Percentiles rank a stretch among this genome's conserved stretches.
Evolutionary conservation across 2,329 filamentous ascomycete genomes (phyloP).

Genomic region (Ophiobolus disseminans): DNA sequence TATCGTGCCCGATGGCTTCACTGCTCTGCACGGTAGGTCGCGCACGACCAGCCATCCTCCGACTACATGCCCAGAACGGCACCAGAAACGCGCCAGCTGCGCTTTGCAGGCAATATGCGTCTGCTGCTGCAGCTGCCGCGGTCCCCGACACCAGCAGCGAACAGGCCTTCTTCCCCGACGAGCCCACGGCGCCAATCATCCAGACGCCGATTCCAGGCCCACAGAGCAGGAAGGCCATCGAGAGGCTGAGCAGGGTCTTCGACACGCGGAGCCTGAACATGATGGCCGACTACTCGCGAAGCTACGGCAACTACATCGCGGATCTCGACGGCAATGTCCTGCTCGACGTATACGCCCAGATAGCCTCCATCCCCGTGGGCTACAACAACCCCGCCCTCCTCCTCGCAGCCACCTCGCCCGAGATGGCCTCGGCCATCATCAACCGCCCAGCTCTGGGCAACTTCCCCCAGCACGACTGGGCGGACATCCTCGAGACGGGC

Average conservation of each 20-base stretch:
- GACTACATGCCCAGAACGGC: constrained; percentile 22
- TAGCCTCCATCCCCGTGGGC: constrained; percentile 88
- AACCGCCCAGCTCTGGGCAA: constrained; percentile 90
- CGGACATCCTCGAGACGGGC: constrained; percentile 77
- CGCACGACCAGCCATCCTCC: constrained; percentile 24
- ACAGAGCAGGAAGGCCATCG: constrained; percentile 71
- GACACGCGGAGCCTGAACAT: constrained; percentile 83
- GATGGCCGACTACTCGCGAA: constrained; percentile 49
- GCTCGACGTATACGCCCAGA: constrained; percentile 86
- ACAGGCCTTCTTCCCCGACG: constrained; percentile 64
- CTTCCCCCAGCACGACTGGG: constrained; percentile 88
- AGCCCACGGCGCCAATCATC: constrained; percentile 63
- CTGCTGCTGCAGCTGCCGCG: constrained; percentile 38
- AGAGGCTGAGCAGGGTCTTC: constrained; percentile 78
- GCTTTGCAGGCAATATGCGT: constrained; percentile 40
- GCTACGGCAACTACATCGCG: constrained; percentile 77
- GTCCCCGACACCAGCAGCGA: constrained; percentile 43
- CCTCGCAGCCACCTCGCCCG: constrained; percentile 73
- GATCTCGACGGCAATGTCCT: constrained; percentile 75
- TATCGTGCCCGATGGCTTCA: constrained; percentile 35
- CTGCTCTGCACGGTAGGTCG: constrained; percentile 38
- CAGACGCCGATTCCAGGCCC: constrained; percentile 75
- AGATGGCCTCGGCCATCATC: constrained; percentile 82
- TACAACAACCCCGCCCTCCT: constrained; percentile 87
- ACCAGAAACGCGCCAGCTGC: constrained; percentile 25